phyloP scores from a whole-genome alignment of 257 asterid species.

The Plantago major region DNA sequence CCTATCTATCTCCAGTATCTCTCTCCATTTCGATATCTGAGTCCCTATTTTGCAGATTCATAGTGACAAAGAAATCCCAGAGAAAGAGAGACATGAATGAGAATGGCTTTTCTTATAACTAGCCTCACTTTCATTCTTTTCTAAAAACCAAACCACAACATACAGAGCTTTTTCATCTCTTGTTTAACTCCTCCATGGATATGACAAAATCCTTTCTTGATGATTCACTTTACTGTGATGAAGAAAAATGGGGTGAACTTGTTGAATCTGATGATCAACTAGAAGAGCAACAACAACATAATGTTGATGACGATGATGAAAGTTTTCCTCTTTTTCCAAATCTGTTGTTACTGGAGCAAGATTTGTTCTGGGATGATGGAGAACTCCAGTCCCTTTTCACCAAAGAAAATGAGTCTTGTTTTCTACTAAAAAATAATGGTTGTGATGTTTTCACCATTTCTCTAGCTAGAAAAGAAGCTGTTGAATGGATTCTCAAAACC shows the following conservation, averaged over 20 bases:
- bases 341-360: slow-evolving; percentile 31
- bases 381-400: slow-evolving; percentile 44
- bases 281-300: too few relatives aligned
- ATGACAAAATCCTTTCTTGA: slow-evolving; percentile 27
- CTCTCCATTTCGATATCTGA: slow-evolving; percentile 28
- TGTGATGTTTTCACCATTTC: too few relatives aligned
- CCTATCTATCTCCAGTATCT: slow-evolving; percentile 34
- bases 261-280: slow-evolving; percentile 18
- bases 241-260: slow-evolving; percentile 26
- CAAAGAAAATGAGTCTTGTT: slow-evolving; percentile 46
- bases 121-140: background rate
- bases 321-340: slow-evolving; percentile 8
- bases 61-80: slow-evolving; percentile 16
- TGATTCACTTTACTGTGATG: slow-evolving; percentile 40
- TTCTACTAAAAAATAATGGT: background rate
- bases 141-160: too few relatives aligned
- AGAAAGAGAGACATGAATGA: slow-evolving; percentile 9
- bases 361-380: slow-evolving; percentile 47
- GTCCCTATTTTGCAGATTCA: slow-evolving; percentile 23
- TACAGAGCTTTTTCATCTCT: too few relatives aligned
- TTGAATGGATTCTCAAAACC: slow-evolving; percentile 45
- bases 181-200: slow-evolving; percentile 28
- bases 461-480: slow-evolving; percentile 37
- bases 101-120: slow-evolving; percentile 11
- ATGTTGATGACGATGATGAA: too few relatives aligned